Base-by-base conservation (phyloP, 2,329 filamentous ascomycete genomes). In the Zymoseptoria tritici region DNA sequence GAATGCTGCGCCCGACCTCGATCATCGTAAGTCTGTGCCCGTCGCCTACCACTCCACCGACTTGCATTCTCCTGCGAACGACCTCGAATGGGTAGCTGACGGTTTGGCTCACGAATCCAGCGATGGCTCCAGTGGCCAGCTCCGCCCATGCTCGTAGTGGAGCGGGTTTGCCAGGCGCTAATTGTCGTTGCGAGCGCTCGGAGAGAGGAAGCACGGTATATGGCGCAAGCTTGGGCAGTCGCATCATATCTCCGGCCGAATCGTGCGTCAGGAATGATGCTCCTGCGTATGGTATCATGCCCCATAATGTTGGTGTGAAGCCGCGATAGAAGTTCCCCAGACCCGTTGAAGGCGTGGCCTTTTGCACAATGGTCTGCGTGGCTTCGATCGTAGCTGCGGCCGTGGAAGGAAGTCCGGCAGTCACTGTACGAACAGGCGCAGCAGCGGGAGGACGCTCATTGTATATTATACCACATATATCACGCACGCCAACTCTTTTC, bases 181-280 rank as follows among this genome's bases (percentile, higher is more conserved):
- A 74, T 5, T 70, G 66, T 31, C 71, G 68, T 65, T 74, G 64
- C 49, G 70, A 61, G 29, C 67, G 64, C 49, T 70, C 79, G 55
- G 81, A 85, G 61, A 81, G 79, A 0, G 89, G 85, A 1, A 95
- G 77, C 0, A 89, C 91, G 3, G 93, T 96, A 73, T 90, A 89
- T 52, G 81, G 73, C 4, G 88, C 85, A 6, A 97, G 69, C 0
- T 74, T 64, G 0, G 86, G 86, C 58, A 83, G 81, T 19, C 92
- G 90, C 67, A 99, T 82, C 53, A 94, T 70, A 74, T 99, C 94
- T 62, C 90, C 90, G 49, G 88, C 85, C 4, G 90, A 91, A 74
- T 99, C 94, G 77, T 99, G 94, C 0, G 91, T 96, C 49, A 99
- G 82, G 77, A 99, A 99, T 1, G 91, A 96, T 70, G 95, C 87